Evolutionary conservation across 306 rosid genomes (phyloP).

Genomic region (Adenanthera pavonina): DNA sequence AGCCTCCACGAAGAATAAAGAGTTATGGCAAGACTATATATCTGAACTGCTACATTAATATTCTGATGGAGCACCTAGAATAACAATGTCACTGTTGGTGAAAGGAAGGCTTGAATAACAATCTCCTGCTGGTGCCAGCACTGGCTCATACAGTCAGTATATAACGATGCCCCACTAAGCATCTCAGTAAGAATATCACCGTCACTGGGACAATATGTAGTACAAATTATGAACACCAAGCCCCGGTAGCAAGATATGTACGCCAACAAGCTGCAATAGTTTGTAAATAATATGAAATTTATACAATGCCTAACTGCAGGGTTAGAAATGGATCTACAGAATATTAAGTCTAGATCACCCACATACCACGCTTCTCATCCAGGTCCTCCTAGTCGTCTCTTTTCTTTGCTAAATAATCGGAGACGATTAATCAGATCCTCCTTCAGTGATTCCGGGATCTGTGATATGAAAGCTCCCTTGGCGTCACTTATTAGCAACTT

Average conservation of each 20-base stretch:
- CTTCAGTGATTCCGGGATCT: conserved; percentile 72
- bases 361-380: conserved; percentile 42
- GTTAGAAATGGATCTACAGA: conserved; percentile 14
- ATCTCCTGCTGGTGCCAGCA: conserved; percentile 38
- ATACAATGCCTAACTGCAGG: conserved; percentile 35
- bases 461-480: conserved; percentile 55
- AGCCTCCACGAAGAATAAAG: conserved; percentile 57
- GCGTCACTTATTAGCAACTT: conserved; percentile 62
- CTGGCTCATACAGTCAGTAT: conserved; percentile 51
- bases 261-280: conserved; percentile 55
- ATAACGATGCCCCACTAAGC: conserved; percentile 41
- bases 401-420: conserved; percentile 61
- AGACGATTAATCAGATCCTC: conserved; percentile 65
- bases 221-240: conserved; percentile 55
- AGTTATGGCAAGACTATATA: conserved; percentile 43
- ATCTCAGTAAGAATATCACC: conserved; percentile 43
- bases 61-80: conserved; percentile 39
- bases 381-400: conserved; percentile 45
- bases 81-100: conserved; percentile 24
- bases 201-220: conserved; percentile 42
- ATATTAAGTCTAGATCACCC: conserved; percentile 11
- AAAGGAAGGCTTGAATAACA: conserved; percentile 33
- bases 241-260: conserved; percentile 40
- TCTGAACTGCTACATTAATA: conserved; percentile 45
- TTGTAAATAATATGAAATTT: conserved; percentile 13